Evolutionary conservation across 768 basidiomycete species (phyloP), one percentile per base, ranked within the genome.

Genomic region (Boletus subparvulus): DNA sequence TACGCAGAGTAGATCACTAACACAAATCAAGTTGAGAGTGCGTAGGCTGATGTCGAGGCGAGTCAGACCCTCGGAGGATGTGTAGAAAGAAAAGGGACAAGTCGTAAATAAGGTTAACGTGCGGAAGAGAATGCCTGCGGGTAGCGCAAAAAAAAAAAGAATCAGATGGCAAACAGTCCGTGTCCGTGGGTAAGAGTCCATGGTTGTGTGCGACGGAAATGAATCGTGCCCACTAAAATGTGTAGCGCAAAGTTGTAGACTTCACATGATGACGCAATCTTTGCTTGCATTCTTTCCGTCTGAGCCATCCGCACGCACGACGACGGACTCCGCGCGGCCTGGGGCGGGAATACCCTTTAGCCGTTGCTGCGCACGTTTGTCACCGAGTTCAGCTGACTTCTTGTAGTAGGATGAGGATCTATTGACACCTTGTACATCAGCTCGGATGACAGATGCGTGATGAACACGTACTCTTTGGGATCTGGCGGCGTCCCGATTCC

Each of bases 321-420:
- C 73, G 11, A 90, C 82, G 6, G 87, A 77, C 35, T 81, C 83
- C 1, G 85, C 76, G 32, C 84, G 83, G 26, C 84, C 86, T 5
- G 86, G 80, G 52, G 73, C 81, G 43, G 80, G 80, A 7, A 82
- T 78, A 12, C 83, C 76, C 67, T 83, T 86, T 14, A 98, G 76
- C 50, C 97, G 86, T 66, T 95, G 92, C 9, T 81, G 76, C 0
- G 97, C 94, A 56, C 97, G 91, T 70, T 92, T 96, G 75, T 99
- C 97, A 47, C 96, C 95, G 32, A 86, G 83, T 3, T 95, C 93
- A 16, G 94, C 88, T 3, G 97, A 92, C 59, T 84, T 84, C 74
- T 92, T 91, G 78, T 94, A 98, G 80, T 88, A 98, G 14, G 77
- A 65, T 36, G 84, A 75, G 1, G 94, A 87, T 61, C 90, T 92